Percentiles rank a stretch among this genome's conserved stretches.
phyloP scores from a whole-genome alignment of 768 basidiomycete species.

The Serendipita indica region DNA sequence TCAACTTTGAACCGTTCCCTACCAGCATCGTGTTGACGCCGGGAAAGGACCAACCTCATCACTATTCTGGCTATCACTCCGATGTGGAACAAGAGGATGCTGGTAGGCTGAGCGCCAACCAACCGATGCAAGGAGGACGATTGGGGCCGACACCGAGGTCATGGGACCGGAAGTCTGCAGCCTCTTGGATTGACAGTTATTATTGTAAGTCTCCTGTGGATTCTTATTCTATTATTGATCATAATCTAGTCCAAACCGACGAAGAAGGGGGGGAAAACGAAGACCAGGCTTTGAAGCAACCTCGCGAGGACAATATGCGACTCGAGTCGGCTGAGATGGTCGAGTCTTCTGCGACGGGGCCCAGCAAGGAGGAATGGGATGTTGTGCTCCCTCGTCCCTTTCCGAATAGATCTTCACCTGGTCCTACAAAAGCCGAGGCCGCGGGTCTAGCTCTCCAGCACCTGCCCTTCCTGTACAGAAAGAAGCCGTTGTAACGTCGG shows the following conservation, averaged over 20 bases:
- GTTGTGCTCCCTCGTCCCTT: neutral
- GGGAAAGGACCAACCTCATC: conserved; percentile 1
- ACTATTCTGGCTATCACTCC: neutral
- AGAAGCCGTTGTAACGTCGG: neutral
- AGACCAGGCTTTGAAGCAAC: neutral
- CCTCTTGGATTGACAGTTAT: conserved; percentile 8
- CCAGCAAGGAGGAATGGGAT: conserved; percentile 3
- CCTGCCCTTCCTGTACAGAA: neutral
- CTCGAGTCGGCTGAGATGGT: neutral
- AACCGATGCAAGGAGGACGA: neutral
- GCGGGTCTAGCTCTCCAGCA: neutral
- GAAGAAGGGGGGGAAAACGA: neutral
- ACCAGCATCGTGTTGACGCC: neutral
- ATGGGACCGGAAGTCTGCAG: neutral
- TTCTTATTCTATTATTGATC: neutral
- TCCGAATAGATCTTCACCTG: too few species aligned
- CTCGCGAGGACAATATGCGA: neutral
- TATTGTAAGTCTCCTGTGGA: neutral
- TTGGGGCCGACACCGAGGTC: neutral
- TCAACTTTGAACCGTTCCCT: conserved; percentile 7
- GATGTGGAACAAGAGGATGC: neutral
- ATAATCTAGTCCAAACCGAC: neutral
- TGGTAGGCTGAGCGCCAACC: neutral
- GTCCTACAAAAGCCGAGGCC: too few species aligned
- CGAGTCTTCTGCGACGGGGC: neutral